Conservation (phyloP, 768 basidiomycete species). For the Tulasnella sp. region DNA sequence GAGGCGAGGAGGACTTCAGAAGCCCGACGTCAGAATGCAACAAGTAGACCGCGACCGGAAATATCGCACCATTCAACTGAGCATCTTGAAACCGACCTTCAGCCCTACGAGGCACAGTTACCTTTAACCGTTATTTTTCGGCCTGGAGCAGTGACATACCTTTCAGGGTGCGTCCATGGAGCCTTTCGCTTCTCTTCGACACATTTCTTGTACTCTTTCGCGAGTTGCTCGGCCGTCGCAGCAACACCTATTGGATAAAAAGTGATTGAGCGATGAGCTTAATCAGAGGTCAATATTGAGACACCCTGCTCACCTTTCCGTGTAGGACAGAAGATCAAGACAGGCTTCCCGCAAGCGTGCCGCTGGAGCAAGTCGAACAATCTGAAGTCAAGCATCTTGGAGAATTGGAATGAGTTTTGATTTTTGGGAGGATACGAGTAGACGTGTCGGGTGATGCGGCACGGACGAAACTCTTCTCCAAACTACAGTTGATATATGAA, state of each 20-base stretch:
- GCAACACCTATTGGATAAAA: slow-evolving; percentile 28
- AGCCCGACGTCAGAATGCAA: not conserved
- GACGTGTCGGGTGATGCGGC: slow-evolving; percentile 61
- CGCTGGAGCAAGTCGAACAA: slow-evolving; percentile 61
- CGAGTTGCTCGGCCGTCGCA: slow-evolving; percentile 63
- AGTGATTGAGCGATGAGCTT: not conserved
- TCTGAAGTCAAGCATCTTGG: slow-evolving; percentile 54
- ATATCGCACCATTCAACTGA: slow-evolving; percentile 45
- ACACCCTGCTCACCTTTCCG: slow-evolving; percentile 50
- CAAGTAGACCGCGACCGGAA: not conserved
- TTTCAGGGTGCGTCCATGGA: slow-evolving; percentile 57
- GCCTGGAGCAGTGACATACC: slow-evolving; percentile 27
- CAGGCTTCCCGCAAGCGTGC: slow-evolving; percentile 69
- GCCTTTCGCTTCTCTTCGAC: slow-evolving; percentile 36
- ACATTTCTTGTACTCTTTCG: slow-evolving; percentile 54
- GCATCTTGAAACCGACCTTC: slow-evolving; percentile 53
- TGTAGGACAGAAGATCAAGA: slow-evolving; percentile 80
- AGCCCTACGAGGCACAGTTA: slow-evolving; percentile 32
- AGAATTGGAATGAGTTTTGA: slow-evolving; percentile 72
- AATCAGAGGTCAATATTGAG: slow-evolving; percentile 13
- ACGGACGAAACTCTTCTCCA: slow-evolving; percentile 85
- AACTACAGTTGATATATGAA: slow-evolving; percentile 42
- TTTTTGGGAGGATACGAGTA: slow-evolving; percentile 55
- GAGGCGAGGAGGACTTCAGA: slow-evolving; percentile 44
- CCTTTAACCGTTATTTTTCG: not conserved